A percentile compares a stretch with the other conserved stretches of the same genome.
These are phyloP conservation scores for Zygoascus meyerae DNA, from an alignment of 1,139 yeast species.

Conservation along the genomic window DNA sequence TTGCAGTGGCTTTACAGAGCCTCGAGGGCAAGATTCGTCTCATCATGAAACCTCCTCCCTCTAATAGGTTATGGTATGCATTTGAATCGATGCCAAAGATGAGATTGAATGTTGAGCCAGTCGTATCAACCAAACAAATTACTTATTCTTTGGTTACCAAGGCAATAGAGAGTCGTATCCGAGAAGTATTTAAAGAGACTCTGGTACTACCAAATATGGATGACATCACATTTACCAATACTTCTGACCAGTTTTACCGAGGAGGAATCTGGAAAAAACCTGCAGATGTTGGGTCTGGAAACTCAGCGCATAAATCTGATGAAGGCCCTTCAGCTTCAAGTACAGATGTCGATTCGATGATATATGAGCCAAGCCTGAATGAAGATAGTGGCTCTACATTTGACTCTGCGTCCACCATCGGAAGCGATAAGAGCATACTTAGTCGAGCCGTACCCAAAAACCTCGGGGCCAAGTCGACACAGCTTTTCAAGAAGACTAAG, in stretches of 20 bases:
- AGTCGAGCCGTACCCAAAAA: neutral
- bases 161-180: slow-evolving; percentile 68
- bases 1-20: slow-evolving; percentile 63
- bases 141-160: slow-evolving; percentile 74
- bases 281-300: neutral
- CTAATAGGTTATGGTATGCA: slow-evolving; percentile 84
- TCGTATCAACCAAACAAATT: slow-evolving; percentile 76
- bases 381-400: neutral
- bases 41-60: slow-evolving; percentile 80
- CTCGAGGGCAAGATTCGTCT: slow-evolving; percentile 70
- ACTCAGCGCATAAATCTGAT: neutral
- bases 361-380: neutral
- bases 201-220: slow-evolving; percentile 86
- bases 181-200: slow-evolving; percentile 71
- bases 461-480: neutral
- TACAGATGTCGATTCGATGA: neutral
- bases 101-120: slow-evolving; percentile 75
- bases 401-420: neutral
- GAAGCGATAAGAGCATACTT: neutral
- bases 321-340: neutral
- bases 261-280: slow-evolving; percentile 76
- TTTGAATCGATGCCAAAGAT: slow-evolving; percentile 75
- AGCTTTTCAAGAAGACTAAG: slow-evolving; percentile 7
- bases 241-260: slow-evolving; percentile 61
- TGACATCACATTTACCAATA: slow-evolving; percentile 66